A percentile compares a stretch with the other conserved stretches of the same genome.
phyloP scores from a whole-genome alignment of 169 alveolate species.

The Cryptosporidium baileyi region DNA sequence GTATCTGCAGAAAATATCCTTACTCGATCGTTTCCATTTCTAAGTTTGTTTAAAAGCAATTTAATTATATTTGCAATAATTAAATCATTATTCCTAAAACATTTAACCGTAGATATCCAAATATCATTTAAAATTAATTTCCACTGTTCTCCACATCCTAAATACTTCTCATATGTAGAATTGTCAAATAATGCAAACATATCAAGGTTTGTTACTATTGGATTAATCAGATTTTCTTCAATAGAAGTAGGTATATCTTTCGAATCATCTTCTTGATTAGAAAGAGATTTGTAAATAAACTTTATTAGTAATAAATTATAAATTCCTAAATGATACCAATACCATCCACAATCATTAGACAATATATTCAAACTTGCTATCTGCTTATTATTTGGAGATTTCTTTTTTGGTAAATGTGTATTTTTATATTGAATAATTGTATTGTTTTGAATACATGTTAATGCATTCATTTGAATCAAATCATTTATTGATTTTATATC shows the following conservation, averaged over 20 bases:
- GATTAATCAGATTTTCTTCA: slow-evolving; percentile 37
- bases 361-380: neutral
- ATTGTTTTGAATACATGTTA: slow-evolving; percentile 43
- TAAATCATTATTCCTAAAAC: slow-evolving; percentile 25
- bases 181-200: slow-evolving; percentile 63
- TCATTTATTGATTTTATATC: slow-evolving; percentile 39
- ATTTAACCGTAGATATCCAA: slow-evolving; percentile 7
- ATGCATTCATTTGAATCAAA: slow-evolving; percentile 48
- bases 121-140: slow-evolving; percentile 2
- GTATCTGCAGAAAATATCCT: slow-evolving; percentile 20
- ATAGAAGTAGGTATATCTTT: slow-evolving; percentile 29
- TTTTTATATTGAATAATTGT: slow-evolving; percentile 18
- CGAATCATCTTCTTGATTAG: neutral
- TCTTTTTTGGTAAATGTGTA: neutral
- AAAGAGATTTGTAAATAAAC: neutral
- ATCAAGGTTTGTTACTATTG: slow-evolving; percentile 51
- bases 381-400: neutral
- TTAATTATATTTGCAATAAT: slow-evolving; percentile 13
- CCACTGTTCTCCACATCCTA: slow-evolving; percentile 61
- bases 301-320: slow-evolving; percentile 20
- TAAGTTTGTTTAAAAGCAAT: neutral
- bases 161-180: neutral
- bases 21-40: slow-evolving; percentile 3
- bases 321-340: slow-evolving; percentile 61
- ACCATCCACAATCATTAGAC: slow-evolving; percentile 47